phyloP scores from a whole-genome alignment of 306 rosid species.

The Citrullus colocynthis region DNA sequence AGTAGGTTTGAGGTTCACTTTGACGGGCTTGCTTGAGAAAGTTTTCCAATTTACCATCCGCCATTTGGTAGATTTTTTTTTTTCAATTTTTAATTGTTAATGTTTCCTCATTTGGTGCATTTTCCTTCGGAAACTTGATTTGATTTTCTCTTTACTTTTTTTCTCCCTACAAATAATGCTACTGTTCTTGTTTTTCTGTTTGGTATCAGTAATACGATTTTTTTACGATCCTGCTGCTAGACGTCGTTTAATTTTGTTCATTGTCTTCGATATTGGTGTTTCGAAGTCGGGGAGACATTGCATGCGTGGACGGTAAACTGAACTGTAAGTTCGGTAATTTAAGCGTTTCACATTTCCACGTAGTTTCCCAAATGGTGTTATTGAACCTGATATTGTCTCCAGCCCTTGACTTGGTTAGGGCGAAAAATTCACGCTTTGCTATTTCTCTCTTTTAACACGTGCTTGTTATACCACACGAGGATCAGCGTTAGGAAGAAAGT shows the following conservation, averaged over 20 bases:
- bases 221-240: not conserved
- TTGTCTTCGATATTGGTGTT: not conserved
- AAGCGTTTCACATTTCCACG: not conserved
- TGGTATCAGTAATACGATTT: not conserved
- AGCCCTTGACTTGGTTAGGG: not conserved
- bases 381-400: not conserved
- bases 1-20: not conserved
- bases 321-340: slow-evolving; percentile 3
- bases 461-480: not conserved
- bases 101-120: not conserved
- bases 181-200: not conserved
- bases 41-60: not conserved
- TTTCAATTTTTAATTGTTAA: too few species aligned
- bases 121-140: not conserved
- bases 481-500: not conserved
- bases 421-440: not conserved
- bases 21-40: not conserved
- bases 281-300: not conserved
- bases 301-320: not conserved
- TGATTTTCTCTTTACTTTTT: not conserved
- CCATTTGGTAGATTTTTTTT: not conserved
- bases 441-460: not conserved
- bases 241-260: not conserved
- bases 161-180: too few species aligned
- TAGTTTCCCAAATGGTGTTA: not conserved